Evolutionary conservation across 1,284 basidiomycete species (phyloP).

Genomic region (Malassezia nana): DNA sequence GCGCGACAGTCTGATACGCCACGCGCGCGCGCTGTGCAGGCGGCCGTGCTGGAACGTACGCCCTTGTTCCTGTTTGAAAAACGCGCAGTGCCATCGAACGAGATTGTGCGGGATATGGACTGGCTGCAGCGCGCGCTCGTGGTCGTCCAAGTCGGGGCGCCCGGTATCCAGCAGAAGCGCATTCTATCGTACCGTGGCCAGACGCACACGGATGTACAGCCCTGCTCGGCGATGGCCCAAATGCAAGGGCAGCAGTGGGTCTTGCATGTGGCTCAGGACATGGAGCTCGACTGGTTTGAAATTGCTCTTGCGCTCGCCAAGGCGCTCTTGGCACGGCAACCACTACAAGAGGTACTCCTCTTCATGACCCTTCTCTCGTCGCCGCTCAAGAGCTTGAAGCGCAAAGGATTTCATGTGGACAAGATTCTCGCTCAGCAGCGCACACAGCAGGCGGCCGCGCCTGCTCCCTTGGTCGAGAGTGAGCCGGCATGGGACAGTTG

Average conservation of each 20-base stretch:
- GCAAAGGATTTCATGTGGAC: slow-evolving; percentile 71
- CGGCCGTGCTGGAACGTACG: slow-evolving; percentile 68
- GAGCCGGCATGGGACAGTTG: slow-evolving; percentile 7
- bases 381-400: slow-evolving; percentile 68
- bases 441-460: slow-evolving; percentile 32
- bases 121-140: slow-evolving; percentile 65
- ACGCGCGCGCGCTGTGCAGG: slow-evolving; percentile 30
- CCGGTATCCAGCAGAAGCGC: slow-evolving; percentile 35
- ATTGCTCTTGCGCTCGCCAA: slow-evolving; percentile 41
- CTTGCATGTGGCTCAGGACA: slow-evolving; percentile 64
- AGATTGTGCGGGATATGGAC: slow-evolving; percentile 58
- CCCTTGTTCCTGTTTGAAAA: slow-evolving; percentile 87
- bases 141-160: slow-evolving; percentile 40
- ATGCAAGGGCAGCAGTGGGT: slow-evolving; percentile 56
- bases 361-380: slow-evolving; percentile 89
- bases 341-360: slow-evolving; percentile 53
- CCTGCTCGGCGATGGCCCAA: slow-evolving; percentile 35
- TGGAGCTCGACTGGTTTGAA: slow-evolving; percentile 81
- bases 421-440: slow-evolving; percentile 72
- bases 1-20: slow-evolving; percentile 41
- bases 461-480: slow-evolving; percentile 19
- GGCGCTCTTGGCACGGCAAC: slow-evolving; percentile 37
- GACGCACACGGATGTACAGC: slow-evolving; percentile 33
- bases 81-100: slow-evolving; percentile 56
- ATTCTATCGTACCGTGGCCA: slow-evolving; percentile 28